Conservation (phyloP, 768 basidiomycete genomes). For the Xerocomellus chrysenteron region DNA sequence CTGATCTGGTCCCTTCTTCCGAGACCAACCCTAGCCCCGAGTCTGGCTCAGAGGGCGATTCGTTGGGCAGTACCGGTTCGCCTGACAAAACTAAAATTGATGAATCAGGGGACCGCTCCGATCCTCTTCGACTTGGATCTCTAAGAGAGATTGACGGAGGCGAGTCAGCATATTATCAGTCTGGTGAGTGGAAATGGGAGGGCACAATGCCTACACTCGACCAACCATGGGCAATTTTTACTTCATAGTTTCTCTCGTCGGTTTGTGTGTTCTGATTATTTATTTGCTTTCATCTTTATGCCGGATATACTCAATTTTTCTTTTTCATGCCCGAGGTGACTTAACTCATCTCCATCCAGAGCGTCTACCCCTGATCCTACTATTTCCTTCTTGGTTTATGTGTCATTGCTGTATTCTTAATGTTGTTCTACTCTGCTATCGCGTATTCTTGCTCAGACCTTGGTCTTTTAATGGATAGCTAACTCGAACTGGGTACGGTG, state of each 20-base stretch:
- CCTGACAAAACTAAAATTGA: constrained; percentile 55
- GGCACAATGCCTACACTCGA: constrained; percentile 62
- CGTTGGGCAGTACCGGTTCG: constrained; percentile 43
- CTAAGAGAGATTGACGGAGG: constrained; percentile 77
- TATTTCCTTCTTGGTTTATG: constrained; percentile 43
- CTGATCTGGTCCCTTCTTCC: constrained; percentile 67
- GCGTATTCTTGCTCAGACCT: constrained; percentile 39
- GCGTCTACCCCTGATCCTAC: constrained; percentile 33
- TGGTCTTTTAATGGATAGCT: constrained; percentile 33
- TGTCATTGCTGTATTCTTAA: constrained; percentile 49
- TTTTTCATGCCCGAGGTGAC: constrained; percentile 21
- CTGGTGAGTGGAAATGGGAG: constrained; percentile 70
- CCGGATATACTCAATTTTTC: constrained; percentile 40
- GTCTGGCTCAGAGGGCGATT: constrained; percentile 64
- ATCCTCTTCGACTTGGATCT: constrained; percentile 56
- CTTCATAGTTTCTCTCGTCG: constrained; percentile 27
- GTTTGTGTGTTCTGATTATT: constrained; percentile 38
- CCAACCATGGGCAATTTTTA: constrained; percentile 72
- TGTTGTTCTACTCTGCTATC: constrained; percentile 65
- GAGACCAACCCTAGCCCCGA: constrained; percentile 79
- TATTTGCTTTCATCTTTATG: constrained; percentile 41
- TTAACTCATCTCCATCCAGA: constrained; percentile 33
- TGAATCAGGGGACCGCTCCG: constrained; percentile 41
- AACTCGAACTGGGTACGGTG: constrained; percentile 12
- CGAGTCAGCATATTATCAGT: constrained; percentile 64